phyloP scores from a whole-genome alignment of 768 basidiomycete genomes.

The Serpula lacrymans region DNA sequence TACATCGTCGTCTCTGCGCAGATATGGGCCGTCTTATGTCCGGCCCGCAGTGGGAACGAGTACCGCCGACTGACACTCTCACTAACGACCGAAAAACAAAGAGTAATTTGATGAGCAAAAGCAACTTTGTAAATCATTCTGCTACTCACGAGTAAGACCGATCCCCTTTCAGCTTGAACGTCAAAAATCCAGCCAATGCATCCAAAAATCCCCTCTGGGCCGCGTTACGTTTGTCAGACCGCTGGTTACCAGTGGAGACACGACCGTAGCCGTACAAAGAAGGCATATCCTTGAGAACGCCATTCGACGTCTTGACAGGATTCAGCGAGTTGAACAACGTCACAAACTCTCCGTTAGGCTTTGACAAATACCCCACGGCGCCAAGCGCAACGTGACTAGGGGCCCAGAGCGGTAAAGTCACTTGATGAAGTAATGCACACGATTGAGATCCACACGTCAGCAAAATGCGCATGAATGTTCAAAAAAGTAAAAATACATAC shows the following conservation, averaged over 20 bases:
- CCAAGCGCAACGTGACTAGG: constrained; percentile 63
- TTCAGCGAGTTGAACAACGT: constrained; percentile 69
- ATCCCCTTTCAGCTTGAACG: constrained; percentile 37
- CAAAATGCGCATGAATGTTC: neutral
- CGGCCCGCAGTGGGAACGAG: constrained; percentile 56
- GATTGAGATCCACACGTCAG: neutral
- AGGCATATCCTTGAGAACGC: constrained; percentile 44
- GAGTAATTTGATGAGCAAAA: neutral
- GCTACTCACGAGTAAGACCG: constrained; percentile 38
- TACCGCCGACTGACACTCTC: constrained; percentile 49
- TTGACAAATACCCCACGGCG: constrained; percentile 71
- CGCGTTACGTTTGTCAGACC: constrained; percentile 52
- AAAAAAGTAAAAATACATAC: constrained; percentile 36
- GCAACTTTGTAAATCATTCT: too few relatives aligned
- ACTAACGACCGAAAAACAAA: constrained; percentile 21
- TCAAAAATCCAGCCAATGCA: constrained; percentile 46
- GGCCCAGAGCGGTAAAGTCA: constrained; percentile 68
- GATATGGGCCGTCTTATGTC: constrained; percentile 64
- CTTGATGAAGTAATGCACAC: constrained; percentile 25
- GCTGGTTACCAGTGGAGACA: constrained; percentile 41
- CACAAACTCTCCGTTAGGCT: constrained; percentile 65
- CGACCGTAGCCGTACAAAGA: constrained; percentile 64
- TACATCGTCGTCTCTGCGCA: constrained; percentile 70
- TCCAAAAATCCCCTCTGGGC: constrained; percentile 55
- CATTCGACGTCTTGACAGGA: constrained; percentile 44